A percentile compares a stretch with the other conserved stretches of the same genome.
These are phyloP conservation scores for Cladochytrium replicatum DNA, from an alignment of 192 early-diverging fungal species.

Conservation along the genomic window DNA sequence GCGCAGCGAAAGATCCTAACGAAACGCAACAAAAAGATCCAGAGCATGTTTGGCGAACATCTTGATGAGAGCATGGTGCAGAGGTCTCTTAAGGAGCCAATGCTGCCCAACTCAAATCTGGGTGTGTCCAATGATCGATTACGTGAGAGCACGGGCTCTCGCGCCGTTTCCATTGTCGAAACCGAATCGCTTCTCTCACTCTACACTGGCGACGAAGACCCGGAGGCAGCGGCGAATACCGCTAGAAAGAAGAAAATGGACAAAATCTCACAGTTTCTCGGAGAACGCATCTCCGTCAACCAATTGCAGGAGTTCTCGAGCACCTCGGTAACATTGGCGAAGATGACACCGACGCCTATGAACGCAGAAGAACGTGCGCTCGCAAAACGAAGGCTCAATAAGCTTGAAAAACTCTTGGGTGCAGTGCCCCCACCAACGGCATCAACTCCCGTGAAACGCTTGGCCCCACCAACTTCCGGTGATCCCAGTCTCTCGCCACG, in stretches of 20 bases:
- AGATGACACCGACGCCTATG: slow-evolving; percentile 16
- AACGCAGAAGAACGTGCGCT: slow-evolving; percentile 22
- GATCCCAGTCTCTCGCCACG: neutral
- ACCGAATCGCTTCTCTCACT: too few relatives aligned
- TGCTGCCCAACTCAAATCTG: neutral
- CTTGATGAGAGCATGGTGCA: slow-evolving; percentile 35
- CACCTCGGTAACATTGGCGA: neutral
- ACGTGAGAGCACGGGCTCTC: neutral
- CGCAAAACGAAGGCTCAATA: slow-evolving; percentile 22
- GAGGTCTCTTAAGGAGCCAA: neutral
- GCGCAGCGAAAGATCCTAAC: slow-evolving; percentile 47
- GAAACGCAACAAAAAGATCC: slow-evolving; percentile 50
- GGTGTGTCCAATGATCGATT: neutral
- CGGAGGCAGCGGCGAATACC: slow-evolving; percentile 3
- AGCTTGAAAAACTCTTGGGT: slow-evolving; percentile 30
- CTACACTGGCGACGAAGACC: slow-evolving; percentile 8
- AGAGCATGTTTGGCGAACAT: slow-evolving; percentile 48
- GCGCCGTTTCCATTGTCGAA: too few relatives aligned
- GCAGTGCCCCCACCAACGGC: slow-evolving; percentile 22
- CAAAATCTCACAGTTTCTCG: slow-evolving; percentile 34
- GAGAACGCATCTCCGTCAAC: slow-evolving; percentile 27
- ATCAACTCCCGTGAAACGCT: neutral
- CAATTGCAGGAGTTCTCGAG: slow-evolving; percentile 11
- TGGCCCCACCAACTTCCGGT: neutral
- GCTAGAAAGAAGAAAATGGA: slow-evolving; percentile 31